Base-by-base conservation (phyloP, 148 eudicot species). In the Mesembryanthemum crystallinum region DNA sequence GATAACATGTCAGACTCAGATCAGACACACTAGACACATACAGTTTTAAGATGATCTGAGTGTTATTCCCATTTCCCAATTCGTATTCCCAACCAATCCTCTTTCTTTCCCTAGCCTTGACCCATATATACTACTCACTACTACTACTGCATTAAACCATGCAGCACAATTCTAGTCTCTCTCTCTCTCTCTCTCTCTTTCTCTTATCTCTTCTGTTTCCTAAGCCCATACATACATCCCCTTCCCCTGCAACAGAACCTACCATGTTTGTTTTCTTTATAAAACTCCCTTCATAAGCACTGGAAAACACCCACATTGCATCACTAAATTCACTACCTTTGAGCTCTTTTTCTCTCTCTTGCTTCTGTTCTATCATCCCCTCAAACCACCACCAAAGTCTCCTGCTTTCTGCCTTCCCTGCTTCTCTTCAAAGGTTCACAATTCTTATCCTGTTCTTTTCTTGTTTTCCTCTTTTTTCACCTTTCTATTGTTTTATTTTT, bases 141-240 rank as follows among this genome's bases (percentile, higher is more conserved):
- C n/a, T 35, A 35, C 3, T 35, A 35, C 39, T 35, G 6, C 69
- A 45, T 45, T 11, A n/a, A n/a, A 45, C 49, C 76, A 64, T 78
- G 61, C 66, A 78, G 64, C 57, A 49, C 15, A 11, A 57, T 39
- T 51, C 49, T 27, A 60, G 23, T 37, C 62, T 55, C 45, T 59
- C 42, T 39, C 57, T 64, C 42, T 43, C 49, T 73, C 73, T 64
- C 33, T 73, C 23, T 81, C 64, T 71, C 71, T 78, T 80, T 81
- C 80, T 88, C 93, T 86, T 87, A 86, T 88, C 90, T 87, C 89
- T 88, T 85, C 88, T 84, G 85, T 86, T 83, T 83, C 83, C 86
- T 73, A 79, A 80, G 91, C 91, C 97, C 93, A 91, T 91, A 85
- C 90, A 81, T 79, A 33, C 75, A 57, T 79, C 77, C 78, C 73